Percentiles rank a stretch among this genome's conserved stretches.
Conservation (phyloP, 176 grass and related monocot genomes). For the Dactylis glomerata region DNA sequence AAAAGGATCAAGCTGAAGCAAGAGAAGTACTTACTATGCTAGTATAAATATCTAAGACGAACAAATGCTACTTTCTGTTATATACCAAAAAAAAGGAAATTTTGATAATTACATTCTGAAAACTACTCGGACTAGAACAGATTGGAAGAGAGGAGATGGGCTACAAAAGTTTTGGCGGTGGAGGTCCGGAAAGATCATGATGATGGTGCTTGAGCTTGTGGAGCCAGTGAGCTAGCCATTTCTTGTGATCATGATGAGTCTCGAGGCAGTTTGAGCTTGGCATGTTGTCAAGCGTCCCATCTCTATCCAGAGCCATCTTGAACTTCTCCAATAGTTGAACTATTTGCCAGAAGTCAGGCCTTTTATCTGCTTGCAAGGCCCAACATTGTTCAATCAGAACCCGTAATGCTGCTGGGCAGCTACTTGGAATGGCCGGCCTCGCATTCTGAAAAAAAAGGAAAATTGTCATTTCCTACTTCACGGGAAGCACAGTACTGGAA, state of each 20-base stretch:
- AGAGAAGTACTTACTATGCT: neutral
- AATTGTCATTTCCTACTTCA: neutral
- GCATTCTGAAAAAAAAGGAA: constrained; percentile 68
- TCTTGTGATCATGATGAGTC: constrained; percentile 65
- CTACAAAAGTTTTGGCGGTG: constrained; percentile 60
- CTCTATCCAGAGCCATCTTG: constrained; percentile 46
- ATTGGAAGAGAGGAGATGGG: constrained; percentile 1
- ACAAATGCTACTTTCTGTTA: neutral
- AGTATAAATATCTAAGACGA: neutral
- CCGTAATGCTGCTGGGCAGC: constrained; percentile 59
- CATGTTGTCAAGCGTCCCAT: constrained; percentile 65
- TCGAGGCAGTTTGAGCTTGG: constrained; percentile 47
- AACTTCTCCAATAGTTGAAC: constrained; percentile 84
- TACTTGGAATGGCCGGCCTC: constrained; percentile 66
- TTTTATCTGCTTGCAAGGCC: constrained; percentile 63
- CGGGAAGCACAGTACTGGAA: neutral
- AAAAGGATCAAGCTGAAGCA: neutral
- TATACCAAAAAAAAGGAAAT: neutral
- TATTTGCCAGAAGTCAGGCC: constrained; percentile 86
- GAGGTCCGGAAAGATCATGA: constrained; percentile 37
- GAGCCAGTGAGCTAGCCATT: constrained; percentile 57
- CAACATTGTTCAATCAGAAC: constrained; percentile 88
- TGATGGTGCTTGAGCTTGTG: constrained; percentile 62
- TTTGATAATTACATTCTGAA: constrained; percentile 28
- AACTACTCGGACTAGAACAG: constrained; percentile 25